Percentiles rank a stretch among this genome's conserved stretches.
These are phyloP conservation scores for Populus ilicifolia DNA, from an alignment of 345 rosid species.

Conservation along the genomic window DNA sequence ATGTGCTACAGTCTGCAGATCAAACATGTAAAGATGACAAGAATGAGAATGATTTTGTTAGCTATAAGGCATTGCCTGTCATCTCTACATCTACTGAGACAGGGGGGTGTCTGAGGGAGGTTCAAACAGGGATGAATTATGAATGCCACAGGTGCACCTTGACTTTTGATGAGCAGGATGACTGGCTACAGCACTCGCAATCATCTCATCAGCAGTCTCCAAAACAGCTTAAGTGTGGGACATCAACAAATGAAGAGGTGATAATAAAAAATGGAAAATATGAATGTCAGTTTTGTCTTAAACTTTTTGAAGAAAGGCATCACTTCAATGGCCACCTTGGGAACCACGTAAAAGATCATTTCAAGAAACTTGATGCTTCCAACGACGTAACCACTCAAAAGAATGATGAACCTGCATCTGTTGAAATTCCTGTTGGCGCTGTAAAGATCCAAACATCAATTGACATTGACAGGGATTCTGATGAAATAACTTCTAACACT, in stretches of 20 bases:
- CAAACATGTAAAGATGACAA: conserved; percentile 16
- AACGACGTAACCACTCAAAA: conserved; percentile 5
- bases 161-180: conserved; percentile 37
- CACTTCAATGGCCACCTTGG: conserved; percentile 42
- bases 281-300: conserved; percentile 46
- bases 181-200: conserved; percentile 38
- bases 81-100: conserved; percentile 22
- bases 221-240: conserved; percentile 25
- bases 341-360: conserved; percentile 38
- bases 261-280: conserved; percentile 42
- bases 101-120: conserved; percentile 16
- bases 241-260: conserved; percentile 22
- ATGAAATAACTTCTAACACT: conserved; percentile 5
- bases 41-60: conserved; percentile 19
- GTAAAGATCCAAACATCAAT: conserved; percentile 1
- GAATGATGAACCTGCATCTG: conserved; percentile 6
- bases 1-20: conserved; percentile 32
- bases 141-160: conserved; percentile 47
- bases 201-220: conserved; percentile 34
- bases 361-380: conserved; percentile 38
- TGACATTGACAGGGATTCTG: conserved; percentile 7
- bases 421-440: conserved; percentile 4
- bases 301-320: conserved; percentile 41
- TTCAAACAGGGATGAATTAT: conserved; percentile 19
- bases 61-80: conserved; percentile 22